Conservation (phyloP, 768 basidiomycete species). For the Termitomyces eurrhizus region DNA sequence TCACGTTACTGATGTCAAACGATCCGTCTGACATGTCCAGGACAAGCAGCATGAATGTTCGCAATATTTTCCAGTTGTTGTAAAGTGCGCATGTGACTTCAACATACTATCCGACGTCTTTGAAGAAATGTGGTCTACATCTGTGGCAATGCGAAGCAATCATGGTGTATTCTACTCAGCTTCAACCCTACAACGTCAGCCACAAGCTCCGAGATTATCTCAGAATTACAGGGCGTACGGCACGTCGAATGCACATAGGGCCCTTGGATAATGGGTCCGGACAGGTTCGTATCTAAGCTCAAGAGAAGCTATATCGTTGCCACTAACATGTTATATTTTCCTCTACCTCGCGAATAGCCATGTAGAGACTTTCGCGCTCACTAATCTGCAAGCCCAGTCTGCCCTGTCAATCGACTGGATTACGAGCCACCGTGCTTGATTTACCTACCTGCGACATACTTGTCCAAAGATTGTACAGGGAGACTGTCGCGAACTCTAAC, state of each 20-base stretch:
- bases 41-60: neutral
- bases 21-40: neutral
- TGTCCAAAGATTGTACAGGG: conserved; percentile 9
- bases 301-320: neutral
- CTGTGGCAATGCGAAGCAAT: neutral
- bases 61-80: neutral
- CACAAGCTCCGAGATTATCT: neutral
- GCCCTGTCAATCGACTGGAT: conserved; percentile 2
- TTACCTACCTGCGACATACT: neutral
- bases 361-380: conserved; percentile 8
- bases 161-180: neutral
- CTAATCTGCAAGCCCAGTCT: conserved; percentile 1
- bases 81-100: neutral
- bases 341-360: conserved; percentile 2
- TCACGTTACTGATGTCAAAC: neutral
- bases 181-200: too few relatives aligned
- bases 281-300: neutral
- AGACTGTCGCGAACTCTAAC: conserved; percentile 5
- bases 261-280: neutral
- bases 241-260: neutral
- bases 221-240: neutral
- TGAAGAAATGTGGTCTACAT: neutral
- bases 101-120: neutral
- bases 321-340: neutral
- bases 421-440: neutral